Base-by-base conservation (phyloP, 192 early-diverging fungal species). In the Backusella liffmaniae region DNA sequence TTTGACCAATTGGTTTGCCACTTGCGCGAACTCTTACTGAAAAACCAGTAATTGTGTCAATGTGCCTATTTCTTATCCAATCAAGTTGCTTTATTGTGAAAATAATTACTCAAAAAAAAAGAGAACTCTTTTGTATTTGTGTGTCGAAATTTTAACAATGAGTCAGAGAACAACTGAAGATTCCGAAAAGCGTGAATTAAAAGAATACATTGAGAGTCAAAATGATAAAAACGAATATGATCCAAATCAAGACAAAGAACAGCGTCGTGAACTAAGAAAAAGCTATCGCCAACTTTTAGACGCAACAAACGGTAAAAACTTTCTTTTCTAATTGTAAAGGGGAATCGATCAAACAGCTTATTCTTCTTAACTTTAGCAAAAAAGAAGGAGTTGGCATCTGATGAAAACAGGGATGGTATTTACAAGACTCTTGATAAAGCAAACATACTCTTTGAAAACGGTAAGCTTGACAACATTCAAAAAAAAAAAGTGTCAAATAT, bases 361-460 rank as follows among this genome's bases (percentile, higher is more conserved):
- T 26, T 59, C 21, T 10, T 56, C 9, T 39, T 10, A 0, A 56
- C 21, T 56, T 32, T 35, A 70, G 68, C 37, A 15, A 53, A 42
- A 32, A 56, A 42, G 23, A 37, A 42, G 8, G 41, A 73, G 26
- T 76, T 69, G 34, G 32, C 36, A 42, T 80, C 83, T 23, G 83
- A 89, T 46, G 73, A 49, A 46, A 36, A 56, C 26, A 53, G 42
- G 10, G 26, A 44, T 16, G 65, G 65, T 16, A 37, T 74, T 32
- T 39, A 74, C 26, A 70, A 73, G 12, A 86, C 74, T 4, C 42
- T 86, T 6, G 77, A 72, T 30, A 71, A 77, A 35, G 82, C 85
- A 10, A 84, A 88, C 62, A 69, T 4, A n/a, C 65, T 74, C 5
- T 74, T 41, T 41, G 15, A 66, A 46, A 67, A 32, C 12, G 73